Evolutionary conservation across 139 green algal genomes (phyloP).

Genomic region (Gonium pectorale): DNA sequence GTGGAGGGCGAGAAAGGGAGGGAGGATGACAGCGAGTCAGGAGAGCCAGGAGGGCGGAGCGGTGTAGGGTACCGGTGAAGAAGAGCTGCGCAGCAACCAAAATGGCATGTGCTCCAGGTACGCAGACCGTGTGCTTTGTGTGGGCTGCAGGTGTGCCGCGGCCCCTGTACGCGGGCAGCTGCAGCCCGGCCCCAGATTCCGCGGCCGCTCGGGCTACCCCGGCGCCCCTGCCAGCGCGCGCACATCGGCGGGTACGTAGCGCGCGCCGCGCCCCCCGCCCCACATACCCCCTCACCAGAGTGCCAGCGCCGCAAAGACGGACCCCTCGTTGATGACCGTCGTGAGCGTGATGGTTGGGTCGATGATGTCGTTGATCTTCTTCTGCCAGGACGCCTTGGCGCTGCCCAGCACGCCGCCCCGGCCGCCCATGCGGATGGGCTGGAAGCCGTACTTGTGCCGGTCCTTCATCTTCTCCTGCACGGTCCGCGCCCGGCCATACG

Average conservation of each 20-base stretch:
- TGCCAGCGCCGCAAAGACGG: conserved; percentile 77
- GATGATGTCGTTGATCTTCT: conserved; percentile 65
- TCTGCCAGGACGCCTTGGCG: conserved; percentile 38
- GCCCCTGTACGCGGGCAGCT: no score
- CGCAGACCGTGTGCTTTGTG: no score
- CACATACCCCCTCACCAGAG: conserved; percentile 75
- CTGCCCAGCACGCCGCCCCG: conserved; percentile 61
- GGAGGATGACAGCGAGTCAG: no score
- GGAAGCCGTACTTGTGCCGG: conserved; percentile 80
- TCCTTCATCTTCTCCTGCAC: conserved; percentile 73
- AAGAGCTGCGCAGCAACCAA: no score
- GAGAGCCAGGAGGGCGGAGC: no score
- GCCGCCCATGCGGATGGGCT: conserved; percentile 66
- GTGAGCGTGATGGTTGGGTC: conserved; percentile 77
- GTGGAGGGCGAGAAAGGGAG: neutral
- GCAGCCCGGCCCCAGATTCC: no score
- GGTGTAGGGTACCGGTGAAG: no score
- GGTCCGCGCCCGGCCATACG: no score
- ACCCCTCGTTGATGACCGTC: conserved; percentile 89
- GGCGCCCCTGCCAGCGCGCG: no score
- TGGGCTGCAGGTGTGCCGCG: neutral
- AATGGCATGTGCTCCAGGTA: no score
- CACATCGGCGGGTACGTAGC: neutral
- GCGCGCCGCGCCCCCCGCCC: no score
- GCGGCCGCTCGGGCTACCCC: no score